These are phyloP conservation scores for Trichodelitschia bisporula DNA, from an alignment of 495 filamentous ascomycete genomes.

Conservation along the genomic window DNA sequence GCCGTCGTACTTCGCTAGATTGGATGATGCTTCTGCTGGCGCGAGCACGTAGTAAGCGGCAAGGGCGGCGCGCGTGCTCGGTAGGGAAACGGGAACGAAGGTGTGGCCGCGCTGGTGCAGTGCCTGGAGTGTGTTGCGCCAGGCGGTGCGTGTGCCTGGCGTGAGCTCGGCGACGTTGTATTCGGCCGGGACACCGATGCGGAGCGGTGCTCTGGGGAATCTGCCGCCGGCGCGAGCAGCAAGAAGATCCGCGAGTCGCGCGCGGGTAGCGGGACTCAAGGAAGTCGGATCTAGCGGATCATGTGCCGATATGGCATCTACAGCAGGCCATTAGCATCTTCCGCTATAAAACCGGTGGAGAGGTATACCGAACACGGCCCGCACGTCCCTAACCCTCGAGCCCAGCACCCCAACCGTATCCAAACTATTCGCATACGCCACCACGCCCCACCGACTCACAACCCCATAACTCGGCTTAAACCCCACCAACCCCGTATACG, in stretches of 20 bases:
- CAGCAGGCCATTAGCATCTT: constrained; percentile 1
- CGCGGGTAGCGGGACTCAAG: too few relatives aligned
- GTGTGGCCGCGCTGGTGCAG: constrained; percentile 38
- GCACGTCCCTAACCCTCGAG: constrained; percentile 21
- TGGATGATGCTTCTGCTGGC: constrained; percentile 85
- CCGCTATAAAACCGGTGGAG: not conserved
- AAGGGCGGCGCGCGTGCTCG: constrained; percentile 60
- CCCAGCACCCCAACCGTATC: constrained; percentile 80
- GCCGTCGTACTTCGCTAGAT: constrained; percentile 94
- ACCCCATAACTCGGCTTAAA: constrained; percentile 86
- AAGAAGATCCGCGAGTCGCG: too few relatives aligned
- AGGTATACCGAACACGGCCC: constrained; percentile 28
- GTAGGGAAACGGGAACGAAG: constrained; percentile 55
- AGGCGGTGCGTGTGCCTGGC: constrained; percentile 37
- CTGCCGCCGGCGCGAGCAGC: too few relatives aligned
- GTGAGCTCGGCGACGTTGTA: constrained; percentile 76
- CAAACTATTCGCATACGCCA: constrained; percentile 86
- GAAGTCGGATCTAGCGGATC: constrained; percentile 62
- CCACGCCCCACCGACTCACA: constrained; percentile 67
- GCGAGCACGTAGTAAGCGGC: constrained; percentile 90
- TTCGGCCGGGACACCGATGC: constrained; percentile 59
- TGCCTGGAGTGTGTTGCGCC: constrained; percentile 30
- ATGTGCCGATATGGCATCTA: constrained; percentile 27
- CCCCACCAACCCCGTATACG: constrained; percentile 67
- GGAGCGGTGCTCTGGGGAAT: too few relatives aligned